These are phyloP conservation scores for Eimeria falciformis DNA, from an alignment of 169 alveolate species.

Conservation along the genomic window DNA sequence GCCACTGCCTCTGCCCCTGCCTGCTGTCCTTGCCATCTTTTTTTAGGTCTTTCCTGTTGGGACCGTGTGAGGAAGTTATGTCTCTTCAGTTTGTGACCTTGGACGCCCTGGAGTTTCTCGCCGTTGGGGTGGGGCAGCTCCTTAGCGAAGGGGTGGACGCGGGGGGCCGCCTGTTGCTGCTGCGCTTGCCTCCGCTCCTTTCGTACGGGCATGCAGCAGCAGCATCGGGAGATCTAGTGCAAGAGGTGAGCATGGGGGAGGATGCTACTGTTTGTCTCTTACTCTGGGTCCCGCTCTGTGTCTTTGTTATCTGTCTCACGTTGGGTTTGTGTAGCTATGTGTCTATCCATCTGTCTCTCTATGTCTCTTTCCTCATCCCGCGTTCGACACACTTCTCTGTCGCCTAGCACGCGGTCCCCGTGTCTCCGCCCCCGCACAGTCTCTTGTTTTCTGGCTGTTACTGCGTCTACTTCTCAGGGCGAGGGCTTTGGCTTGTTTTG, in stretches of 20 bases:
- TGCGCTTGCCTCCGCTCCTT: conserved; percentile 56
- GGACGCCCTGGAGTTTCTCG: conserved; percentile 47
- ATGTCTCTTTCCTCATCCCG: background rate
- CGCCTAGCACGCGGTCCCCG: background rate
- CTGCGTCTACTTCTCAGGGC: background rate
- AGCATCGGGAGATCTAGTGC: background rate
- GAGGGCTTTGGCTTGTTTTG: conserved; percentile 53
- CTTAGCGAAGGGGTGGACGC: conserved; percentile 53
- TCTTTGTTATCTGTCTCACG: background rate
- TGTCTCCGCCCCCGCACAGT: background rate
- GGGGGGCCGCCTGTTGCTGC: conserved; percentile 58
- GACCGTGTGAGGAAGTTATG: conserved; percentile 68
- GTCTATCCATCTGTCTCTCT: background rate
- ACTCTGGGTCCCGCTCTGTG: background rate
- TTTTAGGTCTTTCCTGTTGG: conserved; percentile 8
- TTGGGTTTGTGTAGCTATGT: background rate
- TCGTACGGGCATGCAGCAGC: conserved; percentile 21
- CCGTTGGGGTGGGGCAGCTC: conserved; percentile 59
- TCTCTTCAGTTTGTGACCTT: conserved; percentile 31
- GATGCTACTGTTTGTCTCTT: background rate
- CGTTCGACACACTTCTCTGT: background rate
- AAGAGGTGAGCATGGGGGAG: background rate
- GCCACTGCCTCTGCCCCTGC: background rate
- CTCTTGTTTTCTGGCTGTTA: background rate
- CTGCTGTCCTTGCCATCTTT: background rate